These are phyloP conservation scores for Babesia ovis DNA, from an alignment of 169 alveolate species.

Conservation along the genomic window DNA sequence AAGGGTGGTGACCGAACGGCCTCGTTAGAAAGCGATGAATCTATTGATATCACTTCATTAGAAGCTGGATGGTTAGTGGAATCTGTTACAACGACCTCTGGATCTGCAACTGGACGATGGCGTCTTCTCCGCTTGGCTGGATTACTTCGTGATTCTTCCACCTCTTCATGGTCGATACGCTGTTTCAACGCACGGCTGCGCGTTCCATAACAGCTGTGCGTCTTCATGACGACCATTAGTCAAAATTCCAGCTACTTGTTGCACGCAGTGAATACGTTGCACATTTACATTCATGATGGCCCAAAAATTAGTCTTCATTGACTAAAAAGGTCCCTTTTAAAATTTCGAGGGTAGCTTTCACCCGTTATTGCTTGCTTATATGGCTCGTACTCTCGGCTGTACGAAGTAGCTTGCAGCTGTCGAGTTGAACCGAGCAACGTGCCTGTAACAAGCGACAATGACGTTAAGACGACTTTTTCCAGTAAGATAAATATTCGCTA, in stretches of 20 bases:
- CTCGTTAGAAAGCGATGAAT: conserved; percentile 1
- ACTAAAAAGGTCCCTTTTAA: background rate
- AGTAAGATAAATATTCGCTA: too few species aligned
- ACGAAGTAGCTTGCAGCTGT: too few species aligned
- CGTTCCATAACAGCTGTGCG: background rate
- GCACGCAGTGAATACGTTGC: background rate
- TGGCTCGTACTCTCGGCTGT: too few species aligned
- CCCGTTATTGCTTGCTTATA: background rate
- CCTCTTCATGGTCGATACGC: background rate
- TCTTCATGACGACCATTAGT: background rate
- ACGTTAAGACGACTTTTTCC: too few species aligned
- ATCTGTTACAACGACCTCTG: background rate
- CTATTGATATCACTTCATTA: conserved; percentile 13
- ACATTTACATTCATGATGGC: conserved; percentile 16
- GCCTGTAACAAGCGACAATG: too few species aligned
- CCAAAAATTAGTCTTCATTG: background rate
- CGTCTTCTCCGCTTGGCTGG: background rate
- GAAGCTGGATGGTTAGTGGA: background rate
- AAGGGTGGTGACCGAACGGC: conserved; percentile 1
- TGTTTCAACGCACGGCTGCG: background rate
- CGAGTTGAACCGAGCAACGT: too few species aligned
- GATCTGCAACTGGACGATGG: background rate
- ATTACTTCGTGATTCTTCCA: too few species aligned
- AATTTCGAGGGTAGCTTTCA: background rate
- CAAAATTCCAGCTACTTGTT: background rate